A percentile compares a stretch with the other conserved stretches of the same genome.
Conservation (phyloP, 2,329 filamentous ascomycete species). For the Cryphonectria parasitica region DNA sequence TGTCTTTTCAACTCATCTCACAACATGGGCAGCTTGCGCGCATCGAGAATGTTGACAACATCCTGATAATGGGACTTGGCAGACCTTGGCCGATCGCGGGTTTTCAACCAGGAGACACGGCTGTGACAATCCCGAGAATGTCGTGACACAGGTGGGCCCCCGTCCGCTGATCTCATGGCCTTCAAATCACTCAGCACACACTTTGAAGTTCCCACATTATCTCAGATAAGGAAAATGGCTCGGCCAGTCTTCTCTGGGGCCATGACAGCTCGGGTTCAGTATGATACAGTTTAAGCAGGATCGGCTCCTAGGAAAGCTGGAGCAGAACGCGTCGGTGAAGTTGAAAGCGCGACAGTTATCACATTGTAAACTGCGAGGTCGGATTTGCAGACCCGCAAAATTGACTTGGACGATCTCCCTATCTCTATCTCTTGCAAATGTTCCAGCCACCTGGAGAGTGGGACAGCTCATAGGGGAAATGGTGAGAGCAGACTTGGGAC, state of each 20-base stretch:
- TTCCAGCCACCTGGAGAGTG: neutral
- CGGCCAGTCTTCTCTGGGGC: neutral
- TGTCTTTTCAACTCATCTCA: neutral
- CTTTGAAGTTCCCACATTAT: neutral
- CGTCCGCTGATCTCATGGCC: neutral
- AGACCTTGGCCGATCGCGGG: neutral
- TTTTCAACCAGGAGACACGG: neutral
- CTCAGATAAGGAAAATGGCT: neutral
- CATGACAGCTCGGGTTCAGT: neutral
- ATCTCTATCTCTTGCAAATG: no score
- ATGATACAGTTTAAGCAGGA: neutral
- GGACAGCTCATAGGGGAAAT: neutral
- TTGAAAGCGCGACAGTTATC: neutral
- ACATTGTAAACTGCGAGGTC: neutral
- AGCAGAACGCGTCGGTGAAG: neutral
- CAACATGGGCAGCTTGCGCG: neutral
- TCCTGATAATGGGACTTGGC: neutral
- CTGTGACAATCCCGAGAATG: neutral
- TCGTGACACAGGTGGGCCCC: neutral
- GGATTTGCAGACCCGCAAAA: neutral
- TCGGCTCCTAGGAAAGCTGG: neutral
- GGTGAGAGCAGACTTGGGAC: neutral
- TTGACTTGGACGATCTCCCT: conserved; percentile 1
- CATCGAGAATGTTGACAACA: neutral
- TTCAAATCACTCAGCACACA: neutral